Base-by-base conservation (phyloP, 2,329 filamentous ascomycete species). In the Fusarium aywerte region DNA sequence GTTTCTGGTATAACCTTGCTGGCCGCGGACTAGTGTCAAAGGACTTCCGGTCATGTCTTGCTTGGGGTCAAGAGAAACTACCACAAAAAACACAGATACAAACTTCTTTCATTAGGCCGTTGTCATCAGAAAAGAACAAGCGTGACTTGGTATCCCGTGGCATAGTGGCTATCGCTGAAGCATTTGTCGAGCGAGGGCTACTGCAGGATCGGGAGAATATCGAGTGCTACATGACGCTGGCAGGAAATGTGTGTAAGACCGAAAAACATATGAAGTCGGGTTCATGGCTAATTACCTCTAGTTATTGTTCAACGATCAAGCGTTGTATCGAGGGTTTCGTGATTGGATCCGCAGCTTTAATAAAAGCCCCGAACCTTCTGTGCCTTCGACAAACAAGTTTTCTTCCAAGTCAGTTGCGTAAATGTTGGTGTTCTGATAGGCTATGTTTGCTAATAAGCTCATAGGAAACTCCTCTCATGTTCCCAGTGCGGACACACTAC, bases 111-210 rank as follows among this genome's bases (percentile, higher is more conserved):
- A 25, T 69, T 0, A 12, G 32, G 7, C 43, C 20, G 0, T 3
- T 70, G 0, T 27, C 13, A 0, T 35, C 11, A 0, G 23, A 35
- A 7, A 58, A 49, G 9, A 1, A 20, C 1, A 27, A 9, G 0
- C 55, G n/a, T 9, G 54, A 55, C 16, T 11, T 36, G 0, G 23
- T 43, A 2, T 44, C 40, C 7, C 47, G 48, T 10, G 58, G 56
- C 0, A 69, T 69, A 32, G 10, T 65, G 10, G 52, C 63, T 1
- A 43, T 62, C 0, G 44, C 51, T 2, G 58, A 58, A 18, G 45
- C 31, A 0, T 67, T 72, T 21, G 60, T 72, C 5, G 47, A 62
- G 4, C 21, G 51, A 5, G 69, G 69, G 0, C 33, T 58, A 3
- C 20, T 72, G 6, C 67, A 70, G 10, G 59, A 21, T 4, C 33